Base-by-base conservation (phyloP, 1,284 basidiomycete species). In the Quambalaria eucalypti region DNA sequence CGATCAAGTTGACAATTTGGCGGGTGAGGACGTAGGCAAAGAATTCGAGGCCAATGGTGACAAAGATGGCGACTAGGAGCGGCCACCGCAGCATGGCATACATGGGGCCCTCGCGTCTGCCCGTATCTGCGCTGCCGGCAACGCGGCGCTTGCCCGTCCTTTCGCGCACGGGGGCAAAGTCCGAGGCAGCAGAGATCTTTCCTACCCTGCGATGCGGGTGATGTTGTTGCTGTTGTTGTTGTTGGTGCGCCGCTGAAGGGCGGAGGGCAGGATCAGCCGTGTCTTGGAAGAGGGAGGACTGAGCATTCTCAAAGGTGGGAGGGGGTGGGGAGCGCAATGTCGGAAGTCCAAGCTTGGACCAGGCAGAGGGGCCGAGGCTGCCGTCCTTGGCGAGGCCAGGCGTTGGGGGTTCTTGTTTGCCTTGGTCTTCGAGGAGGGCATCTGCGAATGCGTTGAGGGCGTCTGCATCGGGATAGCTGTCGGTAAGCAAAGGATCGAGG, bases 21-120 rank as follows among this genome's bases (percentile, higher is more conserved):
- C 93, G 82, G 48, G 90, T 88, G 26, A 88, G 63, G 39, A 97
- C 83, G 72, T 97, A 79, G 29, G 87, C 78, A 14, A 87, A 79
- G 71, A 98, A 97, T 76, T 97, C 88, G 28, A 83, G 79, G 29
- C 84, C 81, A 63, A 98, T 96, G 76, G 93, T 83, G 4, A 85
- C 54, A 64, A 91, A 90, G 52, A 98, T 87, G 65, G 90, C 81
- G 59, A 81, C 76, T 86, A 75, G 56, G 2, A 75, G 59, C 3
- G 73, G 73, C 57, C 63, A 75, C 7, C 73, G 64, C 0, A 74
- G 54, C 0, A 68, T 54, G 40, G 55, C 57, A 51, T 62, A 73
- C 29, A 72, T 60, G n/a, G 65, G 60, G 4, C 73, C 73, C 49
- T 72, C 71, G 9, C 71, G 57, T 2, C 60, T 56, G 23, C 68